Conservation (phyloP, 2,329 filamentous ascomycete genomes). For the Graphilbum ipis-grandicollis region DNA sequence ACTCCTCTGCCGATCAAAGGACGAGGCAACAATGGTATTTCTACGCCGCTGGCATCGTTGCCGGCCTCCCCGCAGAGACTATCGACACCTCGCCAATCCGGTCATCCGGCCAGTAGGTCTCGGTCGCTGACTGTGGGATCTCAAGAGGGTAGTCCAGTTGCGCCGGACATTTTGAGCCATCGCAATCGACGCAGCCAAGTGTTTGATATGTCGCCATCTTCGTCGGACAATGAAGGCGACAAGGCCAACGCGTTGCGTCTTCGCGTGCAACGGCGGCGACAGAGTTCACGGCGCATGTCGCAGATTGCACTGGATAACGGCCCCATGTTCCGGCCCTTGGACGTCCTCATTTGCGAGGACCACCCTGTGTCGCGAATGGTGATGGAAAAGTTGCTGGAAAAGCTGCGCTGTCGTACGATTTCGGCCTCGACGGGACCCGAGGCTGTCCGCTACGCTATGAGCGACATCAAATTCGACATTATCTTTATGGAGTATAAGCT, state of each 20-base stretch:
- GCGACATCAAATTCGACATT: constrained; percentile 95
- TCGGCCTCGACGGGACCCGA: constrained; percentile 81
- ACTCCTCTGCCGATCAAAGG: constrained; percentile 45
- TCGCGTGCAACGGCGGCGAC: constrained; percentile 82
- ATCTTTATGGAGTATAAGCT: constrained; percentile 97
- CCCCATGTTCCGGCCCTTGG: constrained; percentile 75
- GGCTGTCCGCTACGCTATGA: constrained; percentile 82
- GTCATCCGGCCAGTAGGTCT: constrained; percentile 49
- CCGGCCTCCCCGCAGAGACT: constrained; percentile 48
- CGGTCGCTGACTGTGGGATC: constrained; percentile 88
- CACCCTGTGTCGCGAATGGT: constrained; percentile 93
- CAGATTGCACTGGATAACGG: constrained; percentile 67
- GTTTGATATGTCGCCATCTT: constrained; percentile 91
- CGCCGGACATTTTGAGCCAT: constrained; percentile 54
- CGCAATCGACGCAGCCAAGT: constrained; percentile 87
- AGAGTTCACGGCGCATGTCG: constrained; percentile 86
- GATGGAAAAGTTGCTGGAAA: constrained; percentile 97
- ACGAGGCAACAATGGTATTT: too few relatives aligned
- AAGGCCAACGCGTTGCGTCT: constrained; percentile 64
- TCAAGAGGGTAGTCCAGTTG: constrained; percentile 68
- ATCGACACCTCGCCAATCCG: constrained; percentile 41
- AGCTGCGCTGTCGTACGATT: constrained; percentile 85
- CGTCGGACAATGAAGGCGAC: constrained; percentile 90
- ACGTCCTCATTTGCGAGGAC: constrained; percentile 93
- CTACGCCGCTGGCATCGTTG: constrained; percentile 24